phyloP scores from a whole-genome alignment of 2,329 filamentous ascomycete species.

The Lasiodiplodia gonubiensis region DNA sequence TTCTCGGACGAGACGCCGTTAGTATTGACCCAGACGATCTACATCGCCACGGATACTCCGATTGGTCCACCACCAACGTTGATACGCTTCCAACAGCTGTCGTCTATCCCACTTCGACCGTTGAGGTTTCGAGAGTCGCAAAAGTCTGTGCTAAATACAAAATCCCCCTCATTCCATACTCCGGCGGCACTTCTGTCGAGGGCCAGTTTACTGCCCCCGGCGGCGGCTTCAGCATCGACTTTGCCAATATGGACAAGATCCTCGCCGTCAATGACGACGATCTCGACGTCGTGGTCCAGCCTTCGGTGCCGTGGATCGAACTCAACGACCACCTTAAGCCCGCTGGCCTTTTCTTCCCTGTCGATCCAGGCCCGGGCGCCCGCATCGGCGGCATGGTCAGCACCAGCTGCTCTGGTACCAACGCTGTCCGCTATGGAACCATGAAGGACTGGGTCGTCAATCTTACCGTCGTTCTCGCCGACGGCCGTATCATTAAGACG shows the following conservation, averaged over 20 bases:
- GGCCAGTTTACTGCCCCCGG: conserved; percentile 88
- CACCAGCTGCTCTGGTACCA: conserved; percentile 75
- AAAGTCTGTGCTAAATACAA: conserved; percentile 77
- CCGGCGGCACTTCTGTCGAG: conserved; percentile 84
- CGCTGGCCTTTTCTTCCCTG: conserved; percentile 84
- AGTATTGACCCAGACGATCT: conserved; percentile 69
- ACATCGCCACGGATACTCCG: conserved; percentile 70
- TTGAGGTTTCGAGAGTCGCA: conserved; percentile 69
- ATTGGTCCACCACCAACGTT: conserved; percentile 73
- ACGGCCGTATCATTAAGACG: conserved; percentile 80
- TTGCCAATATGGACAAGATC: conserved; percentile 83
- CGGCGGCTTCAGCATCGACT: conserved; percentile 88
- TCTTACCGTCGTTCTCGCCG: conserved; percentile 78
- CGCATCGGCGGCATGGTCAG: conserved; percentile 83
- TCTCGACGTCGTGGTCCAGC: conserved; percentile 92
- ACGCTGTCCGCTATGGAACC: conserved; percentile 79
- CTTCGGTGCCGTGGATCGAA: conserved; percentile 89
- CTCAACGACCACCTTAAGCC: conserved; percentile 77
- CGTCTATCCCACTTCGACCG: conserved; percentile 67
- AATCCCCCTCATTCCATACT: conserved; percentile 84
- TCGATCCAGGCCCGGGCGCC: conserved; percentile 80
- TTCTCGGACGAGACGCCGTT: conserved; percentile 65
- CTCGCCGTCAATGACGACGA: conserved; percentile 81
- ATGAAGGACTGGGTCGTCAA: conserved; percentile 92
- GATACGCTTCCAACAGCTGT: conserved; percentile 68